Evolutionary conservation across 495 filamentous ascomycete species (phyloP), one percentile per base, ranked within the genome.

Genomic region (Entonaema liquescens): DNA sequence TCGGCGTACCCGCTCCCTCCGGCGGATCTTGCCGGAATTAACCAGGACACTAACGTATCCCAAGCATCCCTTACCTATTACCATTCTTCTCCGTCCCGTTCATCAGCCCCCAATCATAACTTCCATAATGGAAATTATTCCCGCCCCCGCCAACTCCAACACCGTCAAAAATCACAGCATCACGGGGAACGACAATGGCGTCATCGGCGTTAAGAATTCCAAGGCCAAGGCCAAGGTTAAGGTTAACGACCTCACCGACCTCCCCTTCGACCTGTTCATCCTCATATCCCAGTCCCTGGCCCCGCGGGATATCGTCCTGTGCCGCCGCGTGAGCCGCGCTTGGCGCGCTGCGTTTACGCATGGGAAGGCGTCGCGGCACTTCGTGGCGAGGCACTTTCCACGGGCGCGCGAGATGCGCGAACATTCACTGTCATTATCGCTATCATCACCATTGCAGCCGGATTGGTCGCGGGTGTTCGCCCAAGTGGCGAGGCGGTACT

Each of bases 311-410:
- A 79, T 85, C 47, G 70, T 90, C 1, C 80, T 83, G 53, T 86
- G 83, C 73, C 88, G 88, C 47, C 81, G 78, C 5, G 89, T 92
- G 26, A 87, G 81, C 11, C 80, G 75, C 50, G 68, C 75, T 12
- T 92, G 89, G 87, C 74, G 83, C 42, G 73, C 78, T 35, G 84
- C 84, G 12, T 90, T 92, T 68, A 80, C 81, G 55, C 82, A 83
- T 67, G 76, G 82, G 9, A 73, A 74, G 42, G 75, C 81, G 49
- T 81, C 84, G 26, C 77, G 81, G 49, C 80, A 79, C 9, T 74
- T 88, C 17, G 67, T 89, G 71, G 81, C 81, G 42, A 79, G 79
- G 72, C 83, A 84, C 56, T 89, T 88, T 57, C 83, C 87, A 11
- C 79, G 79, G 52, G 88, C 84, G 36, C 79, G 82, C 61, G 89